Percentiles rank a stretch among this genome's conserved stretches.
Evolutionary conservation across 495 filamentous ascomycete genomes (phyloP).

Genomic region (Cenococcum geophilum): DNA sequence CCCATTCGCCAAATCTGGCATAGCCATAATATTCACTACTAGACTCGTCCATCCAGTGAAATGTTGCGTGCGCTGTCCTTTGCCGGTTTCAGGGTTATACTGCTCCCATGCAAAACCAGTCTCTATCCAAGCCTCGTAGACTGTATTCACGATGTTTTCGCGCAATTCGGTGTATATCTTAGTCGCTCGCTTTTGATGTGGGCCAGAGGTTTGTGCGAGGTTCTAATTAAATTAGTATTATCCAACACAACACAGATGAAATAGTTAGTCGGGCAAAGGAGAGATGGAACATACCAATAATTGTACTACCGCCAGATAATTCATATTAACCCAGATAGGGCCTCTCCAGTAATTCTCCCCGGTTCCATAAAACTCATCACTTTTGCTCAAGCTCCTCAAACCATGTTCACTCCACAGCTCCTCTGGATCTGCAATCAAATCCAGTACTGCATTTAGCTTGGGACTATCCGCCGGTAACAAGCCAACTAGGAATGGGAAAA

Average conservation of each 20-base stretch:
- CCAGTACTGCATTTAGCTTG: constrained; percentile 64
- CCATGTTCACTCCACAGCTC: constrained; percentile 85
- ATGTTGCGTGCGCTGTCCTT: constrained; percentile 91
- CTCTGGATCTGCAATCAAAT: constrained; percentile 70
- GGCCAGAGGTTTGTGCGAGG: constrained; percentile 52
- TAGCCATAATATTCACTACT: constrained; percentile 95
- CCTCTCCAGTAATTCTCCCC: constrained; percentile 97
- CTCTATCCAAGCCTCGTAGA: constrained; percentile 78
- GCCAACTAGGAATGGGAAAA: constrained; percentile 87
- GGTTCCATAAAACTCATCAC: constrained; percentile 75
- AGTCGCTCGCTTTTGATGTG: constrained; percentile 63
- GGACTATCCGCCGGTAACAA: constrained; percentile 67
- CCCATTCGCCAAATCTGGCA: constrained; percentile 52
- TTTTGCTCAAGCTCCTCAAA: constrained; percentile 79
- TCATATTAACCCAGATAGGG: constrained; percentile 96
- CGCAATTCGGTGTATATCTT: constrained; percentile 71
- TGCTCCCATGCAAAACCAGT: constrained; percentile 99
- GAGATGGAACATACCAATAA: constrained; percentile 58
- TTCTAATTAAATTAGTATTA: constrained; percentile 42
- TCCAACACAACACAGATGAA: constrained; percentile 2
- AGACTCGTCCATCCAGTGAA: constrained; percentile 95
- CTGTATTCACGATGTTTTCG: constrained; percentile 79
- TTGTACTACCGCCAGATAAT: constrained; percentile 77
- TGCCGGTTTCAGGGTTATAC: constrained; percentile 89
- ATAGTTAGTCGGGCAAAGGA: constrained; percentile 3